Percentiles rank a stretch among this genome's conserved stretches.
Evolutionary conservation across 345 rosid species (phyloP).

Genomic region (Trapa bicornis): DNA sequence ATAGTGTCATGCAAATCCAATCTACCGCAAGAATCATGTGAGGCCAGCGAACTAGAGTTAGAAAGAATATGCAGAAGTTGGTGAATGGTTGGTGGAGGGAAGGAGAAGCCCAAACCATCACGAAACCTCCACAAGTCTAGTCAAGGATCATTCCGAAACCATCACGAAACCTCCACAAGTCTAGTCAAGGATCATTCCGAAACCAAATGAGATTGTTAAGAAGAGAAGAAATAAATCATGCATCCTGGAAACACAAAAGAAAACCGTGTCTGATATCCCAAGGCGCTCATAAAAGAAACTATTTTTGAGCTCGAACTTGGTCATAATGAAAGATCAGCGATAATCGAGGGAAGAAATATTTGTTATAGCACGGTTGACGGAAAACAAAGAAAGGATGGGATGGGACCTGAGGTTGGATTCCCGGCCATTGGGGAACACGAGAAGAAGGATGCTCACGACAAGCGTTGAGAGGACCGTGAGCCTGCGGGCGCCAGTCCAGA

Average conservation of each 20-base stretch:
- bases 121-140: neutral
- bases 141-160: neutral
- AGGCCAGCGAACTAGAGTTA: neutral
- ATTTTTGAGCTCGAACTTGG: no score
- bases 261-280: neutral
- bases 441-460: no score
- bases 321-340: no score
- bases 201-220: neutral
- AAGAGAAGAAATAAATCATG: neutral
- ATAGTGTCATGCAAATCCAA: neutral
- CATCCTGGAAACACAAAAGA: neutral
- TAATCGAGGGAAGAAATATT: no score
- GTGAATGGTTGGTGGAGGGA: neutral
- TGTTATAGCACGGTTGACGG: no score
- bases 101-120: neutral
- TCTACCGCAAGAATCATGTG: neutral
- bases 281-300: no score
- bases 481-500: no score
- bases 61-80: neutral
- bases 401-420: no score
- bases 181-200: neutral
- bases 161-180: neutral
- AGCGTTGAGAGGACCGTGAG: no score
- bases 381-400: no score
- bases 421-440: no score